These are phyloP conservation scores for Colletotrichum caudatum DNA, from an alignment of 2,329 filamentous ascomycete species.

Conservation along the genomic window DNA sequence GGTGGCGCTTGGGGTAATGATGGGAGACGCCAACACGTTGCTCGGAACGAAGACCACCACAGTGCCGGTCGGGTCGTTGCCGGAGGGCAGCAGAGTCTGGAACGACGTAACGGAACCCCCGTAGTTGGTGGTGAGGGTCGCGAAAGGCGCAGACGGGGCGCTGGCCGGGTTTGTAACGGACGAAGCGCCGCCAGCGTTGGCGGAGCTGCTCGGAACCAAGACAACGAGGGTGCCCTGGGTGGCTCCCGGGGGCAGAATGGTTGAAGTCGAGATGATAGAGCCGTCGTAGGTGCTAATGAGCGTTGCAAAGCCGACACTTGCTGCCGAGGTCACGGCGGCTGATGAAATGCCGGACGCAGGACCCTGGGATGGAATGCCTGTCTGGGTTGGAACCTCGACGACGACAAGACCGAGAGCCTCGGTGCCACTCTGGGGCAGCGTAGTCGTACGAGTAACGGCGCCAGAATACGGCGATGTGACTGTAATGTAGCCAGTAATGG, in stretches of 20 bases:
- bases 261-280: conserved; percentile 17
- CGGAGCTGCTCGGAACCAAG: conserved; percentile 21
- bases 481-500: conserved; percentile 1
- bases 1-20: neutral
- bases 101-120: conserved; percentile 21
- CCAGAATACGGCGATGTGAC: neutral
- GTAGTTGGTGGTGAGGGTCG: conserved; percentile 29
- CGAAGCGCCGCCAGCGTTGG: neutral
- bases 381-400: neutral
- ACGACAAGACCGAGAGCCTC: neutral
- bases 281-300: conserved; percentile 29
- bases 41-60: conserved; percentile 31
- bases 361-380: neutral
- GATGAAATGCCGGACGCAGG: too few relatives aligned
- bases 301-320: conserved; percentile 8
- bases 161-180: neutral
- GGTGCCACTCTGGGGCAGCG: neutral
- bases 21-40: conserved; percentile 19
- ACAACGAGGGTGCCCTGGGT: conserved; percentile 23
- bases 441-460: neutral
- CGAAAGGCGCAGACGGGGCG: conserved; percentile 1
- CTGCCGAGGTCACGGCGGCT: neutral
- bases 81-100: conserved; percentile 27
- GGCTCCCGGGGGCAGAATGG: conserved; percentile 11
- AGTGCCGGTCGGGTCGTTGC: conserved; percentile 22